Base-by-base conservation (phyloP, 768 basidiomycete species). In the Mycena sanguinolenta region DNA sequence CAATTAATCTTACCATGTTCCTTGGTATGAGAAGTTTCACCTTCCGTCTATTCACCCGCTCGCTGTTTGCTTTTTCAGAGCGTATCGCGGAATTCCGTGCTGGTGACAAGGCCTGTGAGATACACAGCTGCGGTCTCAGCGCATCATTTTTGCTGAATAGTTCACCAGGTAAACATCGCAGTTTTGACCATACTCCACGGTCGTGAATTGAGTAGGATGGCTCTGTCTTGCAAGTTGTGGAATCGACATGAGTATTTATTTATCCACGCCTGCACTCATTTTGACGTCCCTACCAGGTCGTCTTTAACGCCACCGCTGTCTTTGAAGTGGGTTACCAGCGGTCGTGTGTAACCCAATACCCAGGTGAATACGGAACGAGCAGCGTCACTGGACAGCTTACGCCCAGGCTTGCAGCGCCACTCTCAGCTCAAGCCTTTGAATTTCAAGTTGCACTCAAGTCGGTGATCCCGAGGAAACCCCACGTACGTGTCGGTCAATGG, bases 301-400 rank as follows among this genome's bases (percentile, higher is more conserved):
- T 87, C 55, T 65, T 87, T 67, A 88, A 87, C 69, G 84, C 86
- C 13, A 63, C 81, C 38, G 84, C 84, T 3, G 78, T 88, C 39
- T 86, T 84, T 78, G n/a, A n/a, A n/a, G n/a, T 87, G 84, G 84
- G 85, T 86, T 4, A 84, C 85, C 38, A 75, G 79, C 36, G 69
- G 74, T 16, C 58, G 71, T n/a, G n/a, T 7, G 53, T 6, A n/a
- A 14, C n/a, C 17, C 5, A 58, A 46, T 19, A 32, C 23, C 10
- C 4, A 39, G 27, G 13, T 0, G 8, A 25, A 30, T 36, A 9
- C 3, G 17, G 49, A 52, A 7, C n/a, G 32, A 9, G 19, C 8
- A 23, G n/a, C 28, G 28, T 21, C 46, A 23, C 36, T 27, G 10
- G 10, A 44, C 6, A 10, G 2, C 39, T 38, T 39, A 0, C 52